phyloP scores from a whole-genome alignment of 139 green algal species.

The Tetraselmis striata region DNA sequence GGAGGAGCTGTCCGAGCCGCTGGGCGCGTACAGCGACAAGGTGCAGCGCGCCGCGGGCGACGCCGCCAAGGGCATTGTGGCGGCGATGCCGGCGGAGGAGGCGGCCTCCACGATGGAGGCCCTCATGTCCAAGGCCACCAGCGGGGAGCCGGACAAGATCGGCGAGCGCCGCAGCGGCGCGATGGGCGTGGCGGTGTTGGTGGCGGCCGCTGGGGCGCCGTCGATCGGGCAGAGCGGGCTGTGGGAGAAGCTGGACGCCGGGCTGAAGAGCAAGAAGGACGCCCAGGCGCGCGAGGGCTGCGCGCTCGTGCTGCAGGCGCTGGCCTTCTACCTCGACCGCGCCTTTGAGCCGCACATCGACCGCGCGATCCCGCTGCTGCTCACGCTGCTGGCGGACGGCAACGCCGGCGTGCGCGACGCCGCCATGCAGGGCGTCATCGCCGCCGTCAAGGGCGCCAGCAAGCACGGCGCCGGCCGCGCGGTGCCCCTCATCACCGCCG shows the following conservation, averaged over 20 bases:
- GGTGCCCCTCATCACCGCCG: not conserved
- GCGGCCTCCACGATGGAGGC: too few relatives aligned
- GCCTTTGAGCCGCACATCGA: slow-evolving; percentile 16
- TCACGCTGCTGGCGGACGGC: slow-evolving; percentile 1
- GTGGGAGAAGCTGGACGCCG: slow-evolving; percentile 3
- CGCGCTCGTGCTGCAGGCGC: not conserved
- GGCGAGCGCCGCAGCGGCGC: slow-evolving; percentile 1
- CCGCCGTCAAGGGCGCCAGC: not conserved
- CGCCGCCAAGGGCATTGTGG: too few relatives aligned
- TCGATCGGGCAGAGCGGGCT: slow-evolving; percentile 3
- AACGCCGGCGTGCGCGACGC: slow-evolving; percentile 3
- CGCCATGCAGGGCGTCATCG: not conserved
- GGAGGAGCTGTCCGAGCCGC: not conserved
- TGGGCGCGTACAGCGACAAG: not conserved
- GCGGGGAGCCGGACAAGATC: too few relatives aligned
- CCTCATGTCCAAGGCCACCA: too few relatives aligned
- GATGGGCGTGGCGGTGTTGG: slow-evolving; percentile 5
- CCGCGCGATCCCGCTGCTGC: slow-evolving; percentile 6
- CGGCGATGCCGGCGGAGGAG: too few relatives aligned
- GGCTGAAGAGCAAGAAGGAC: slow-evolving; percentile 1
- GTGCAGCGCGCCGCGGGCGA: not conserved
- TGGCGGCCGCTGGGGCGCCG: not conserved
- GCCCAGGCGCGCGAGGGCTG: not conserved
- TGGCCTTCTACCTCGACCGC: not conserved
- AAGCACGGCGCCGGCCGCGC: slow-evolving; percentile 1